These are phyloP conservation scores for Rhizomucor pusillus DNA, from an alignment of 371 early-diverging fungal species.

Conservation along the genomic window DNA sequence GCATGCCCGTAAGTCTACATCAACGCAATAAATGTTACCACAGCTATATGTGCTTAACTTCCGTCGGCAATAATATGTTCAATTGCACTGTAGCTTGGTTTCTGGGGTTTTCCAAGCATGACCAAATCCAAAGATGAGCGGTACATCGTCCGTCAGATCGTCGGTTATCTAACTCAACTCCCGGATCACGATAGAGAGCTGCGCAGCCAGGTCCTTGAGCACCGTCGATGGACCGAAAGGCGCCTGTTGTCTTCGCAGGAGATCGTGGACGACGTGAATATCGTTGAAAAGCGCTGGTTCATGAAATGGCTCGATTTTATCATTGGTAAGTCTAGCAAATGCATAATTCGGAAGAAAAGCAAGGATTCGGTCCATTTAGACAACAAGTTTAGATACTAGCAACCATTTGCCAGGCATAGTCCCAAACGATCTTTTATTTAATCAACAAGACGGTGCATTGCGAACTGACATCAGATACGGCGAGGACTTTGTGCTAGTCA, in stretches of 20 bases:
- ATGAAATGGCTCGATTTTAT: slow-evolving; percentile 9
- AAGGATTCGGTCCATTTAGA: no score
- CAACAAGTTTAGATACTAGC: not conserved
- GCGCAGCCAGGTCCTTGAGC: not conserved
- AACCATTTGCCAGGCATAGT: slow-evolving; percentile 5
- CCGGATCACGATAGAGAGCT: not conserved
- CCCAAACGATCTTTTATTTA: not conserved
- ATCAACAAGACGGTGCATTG: not conserved
- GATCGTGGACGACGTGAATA: slow-evolving; percentile 2
- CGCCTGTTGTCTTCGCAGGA: not conserved
- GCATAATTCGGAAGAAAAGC: not conserved
- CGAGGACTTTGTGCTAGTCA: slow-evolving; percentile 10
- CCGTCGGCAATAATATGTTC: not conserved
- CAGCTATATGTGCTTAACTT: not conserved
- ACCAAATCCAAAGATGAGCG: slow-evolving; percentile 7
- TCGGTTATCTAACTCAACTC: not conserved
- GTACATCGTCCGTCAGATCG: not conserved
- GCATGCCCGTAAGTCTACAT: slow-evolving; percentile 7
- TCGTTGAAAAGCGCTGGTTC: slow-evolving; percentile 3
- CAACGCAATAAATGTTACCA: not conserved
- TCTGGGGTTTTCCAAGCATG: slow-evolving; percentile 12
- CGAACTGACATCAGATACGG: slow-evolving; percentile 5
- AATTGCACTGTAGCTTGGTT: slow-evolving; percentile 4
- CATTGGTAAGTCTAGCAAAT: slow-evolving; percentile 3
- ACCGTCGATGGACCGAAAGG: slow-evolving; percentile 4